Evolutionary conservation across 176 grass and related monocot genomes (phyloP), one percentile per base, ranked within the genome.

Genomic region (Avena sativa): DNA sequence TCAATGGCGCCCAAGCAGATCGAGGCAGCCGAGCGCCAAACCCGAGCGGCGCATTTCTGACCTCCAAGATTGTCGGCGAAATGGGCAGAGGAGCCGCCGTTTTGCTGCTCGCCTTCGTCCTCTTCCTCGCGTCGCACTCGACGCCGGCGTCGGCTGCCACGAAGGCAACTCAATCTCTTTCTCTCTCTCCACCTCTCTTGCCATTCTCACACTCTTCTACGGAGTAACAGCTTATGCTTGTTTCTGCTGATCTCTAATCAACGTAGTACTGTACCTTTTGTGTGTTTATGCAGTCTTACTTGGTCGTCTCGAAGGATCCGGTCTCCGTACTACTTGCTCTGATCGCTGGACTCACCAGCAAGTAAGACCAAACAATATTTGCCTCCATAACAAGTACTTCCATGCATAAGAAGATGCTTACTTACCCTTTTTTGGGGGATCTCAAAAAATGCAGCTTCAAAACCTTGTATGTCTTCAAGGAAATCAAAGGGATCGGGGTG

Each of bases 121-220:
- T 90, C 12, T 12, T 72, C 79, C 47, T 86, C 68, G 3, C 84
- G 23, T 48, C 78, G 64, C 84, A 90, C 25, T 76, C 25, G 52
- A 53, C n/a, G 30, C 84, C 79, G 32, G 72, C 89, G 23, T 87
- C 72, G 12, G 89, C 89, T 17, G 79, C 2, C n/a, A 71, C 2
- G 8, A 53, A 86, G 89, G 89, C 55, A 86, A 65, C 30, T n/a
- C n/a, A 3, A 12, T 76, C 23, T 9, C 38, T 49, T 44, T 74
- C 20, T 72, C 61, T 25, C 59, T 26, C 10, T 62, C 40, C 40
- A 40, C 2, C 68, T 49, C 71, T 74, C 20, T 47, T 67, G 3
- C 16, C 21, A 0, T 66, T 6, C 48, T 26, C 13, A n/a, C 13
- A 49, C 9, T 59, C 60, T 12, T 49, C n/a, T n/a, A n/a, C n/a